These are phyloP conservation scores for Hypericum perforatum DNA, from an alignment of 345 rosid species.

Conservation along the genomic window DNA sequence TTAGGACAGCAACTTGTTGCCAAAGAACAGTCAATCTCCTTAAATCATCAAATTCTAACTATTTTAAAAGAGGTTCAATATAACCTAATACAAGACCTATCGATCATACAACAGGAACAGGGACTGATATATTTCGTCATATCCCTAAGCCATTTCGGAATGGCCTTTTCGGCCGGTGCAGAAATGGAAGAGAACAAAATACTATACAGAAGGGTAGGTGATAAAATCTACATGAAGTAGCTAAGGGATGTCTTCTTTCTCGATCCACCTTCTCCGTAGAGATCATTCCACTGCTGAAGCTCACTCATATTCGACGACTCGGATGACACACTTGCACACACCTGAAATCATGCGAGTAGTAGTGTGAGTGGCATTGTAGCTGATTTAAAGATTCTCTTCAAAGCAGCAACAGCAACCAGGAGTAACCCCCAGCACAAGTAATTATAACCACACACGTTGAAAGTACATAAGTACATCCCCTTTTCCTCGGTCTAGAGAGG, in stretches of 20 bases:
- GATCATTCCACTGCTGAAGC: slow-evolving; percentile 89
- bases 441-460: too few relatives aligned
- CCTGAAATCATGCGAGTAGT: slow-evolving; percentile 31
- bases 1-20: not conserved
- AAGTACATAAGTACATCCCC: too few relatives aligned
- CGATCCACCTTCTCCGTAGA: slow-evolving; percentile 98
- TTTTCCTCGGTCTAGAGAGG: too few relatives aligned
- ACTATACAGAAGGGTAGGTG: slow-evolving; percentile 20
- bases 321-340: slow-evolving; percentile 93
- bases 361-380: too few relatives aligned
- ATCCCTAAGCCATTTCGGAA: slow-evolving; percentile 12
- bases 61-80: slow-evolving; percentile 4
- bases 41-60: slow-evolving; percentile 1
- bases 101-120: slow-evolving; percentile 26
- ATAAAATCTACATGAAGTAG: slow-evolving; percentile 79
- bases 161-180: slow-evolving; percentile 11
- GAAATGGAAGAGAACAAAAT: slow-evolving; percentile 18
- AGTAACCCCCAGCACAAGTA: too few relatives aligned
- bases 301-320: slow-evolving; percentile 93
- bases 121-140: slow-evolving; percentile 21
- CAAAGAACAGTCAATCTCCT: not conserved
- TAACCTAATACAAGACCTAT: slow-evolving; percentile 22
- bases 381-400: too few relatives aligned
- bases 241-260: slow-evolving; percentile 82
- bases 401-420: too few relatives aligned